Evolutionary conservation across 768 basidiomycete species (phyloP).

Genomic region (Leucocoprinus leucothites): DNA sequence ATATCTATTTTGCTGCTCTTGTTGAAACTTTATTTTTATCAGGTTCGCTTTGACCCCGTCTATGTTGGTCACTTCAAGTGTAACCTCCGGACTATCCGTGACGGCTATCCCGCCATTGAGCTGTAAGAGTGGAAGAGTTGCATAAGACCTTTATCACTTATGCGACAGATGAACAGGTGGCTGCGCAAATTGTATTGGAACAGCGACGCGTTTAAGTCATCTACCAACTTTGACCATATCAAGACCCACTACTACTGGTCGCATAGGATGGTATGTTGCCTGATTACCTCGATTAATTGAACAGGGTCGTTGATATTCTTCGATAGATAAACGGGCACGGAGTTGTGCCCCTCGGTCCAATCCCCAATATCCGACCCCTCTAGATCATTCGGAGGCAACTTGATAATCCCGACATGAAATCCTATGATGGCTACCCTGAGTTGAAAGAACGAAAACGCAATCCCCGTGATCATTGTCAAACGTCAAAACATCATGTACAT

Average conservation of each 20-base stretch:
- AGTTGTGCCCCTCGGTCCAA: conserved; percentile 74
- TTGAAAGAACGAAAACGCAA: not conserved
- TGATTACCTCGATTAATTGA: not conserved
- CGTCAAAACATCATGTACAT: not conserved
- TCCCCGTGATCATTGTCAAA: not conserved
- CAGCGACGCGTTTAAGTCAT: conserved; percentile 78
- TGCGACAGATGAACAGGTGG: conserved; percentile 47
- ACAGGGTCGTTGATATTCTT: not conserved
- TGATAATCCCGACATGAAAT: not conserved
- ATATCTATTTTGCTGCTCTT: not conserved
- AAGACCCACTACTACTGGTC: conserved; percentile 75
- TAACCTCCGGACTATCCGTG: conserved; percentile 81
- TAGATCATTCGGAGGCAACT: conserved; percentile 18
- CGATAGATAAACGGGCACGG: conserved; percentile 73
- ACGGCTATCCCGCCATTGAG: conserved; percentile 85
- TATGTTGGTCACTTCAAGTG: conserved; percentile 95
- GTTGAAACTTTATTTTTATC: not conserved
- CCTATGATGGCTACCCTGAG: not conserved
- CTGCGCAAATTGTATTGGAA: conserved; percentile 91
- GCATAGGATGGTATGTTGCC: conserved; percentile 36
- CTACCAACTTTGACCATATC: conserved; percentile 89
- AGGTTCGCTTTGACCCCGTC: conserved; percentile 88
- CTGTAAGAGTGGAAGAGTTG: conserved; percentile 29
- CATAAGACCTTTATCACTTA: not conserved
- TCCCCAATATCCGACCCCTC: conserved; percentile 64